Base-by-base conservation (phyloP, 2,329 filamentous ascomycete genomes). In the Aspergillus pseudoglaucus region DNA sequence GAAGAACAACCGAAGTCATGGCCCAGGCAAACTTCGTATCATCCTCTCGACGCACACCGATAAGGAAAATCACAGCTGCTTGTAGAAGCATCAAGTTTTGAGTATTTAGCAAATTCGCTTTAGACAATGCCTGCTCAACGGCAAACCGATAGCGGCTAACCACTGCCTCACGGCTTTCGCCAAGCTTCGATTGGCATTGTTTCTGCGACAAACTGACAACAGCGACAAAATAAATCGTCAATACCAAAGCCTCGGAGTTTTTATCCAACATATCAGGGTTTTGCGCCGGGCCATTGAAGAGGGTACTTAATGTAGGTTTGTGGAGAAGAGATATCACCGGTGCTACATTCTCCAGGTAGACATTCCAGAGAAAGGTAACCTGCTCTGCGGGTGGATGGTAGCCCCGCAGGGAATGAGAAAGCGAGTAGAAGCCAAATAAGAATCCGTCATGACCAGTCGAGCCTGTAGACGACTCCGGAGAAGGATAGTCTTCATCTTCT, bases 81-180 rank as follows among this genome's bases (percentile, higher is more conserved):
- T 85, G 82, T 14, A 86, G 65, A 8, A 84, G 75, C 33, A 82
- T 69, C 17, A 81, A 68, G 58, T 82, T 83, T 48, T 82, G 78
- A 6, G 79, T 82, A 47, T 76, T 80, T 1, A 87, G 60, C 44
- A 86, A 77, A 52, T 82, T 79, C 6, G 82, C 82, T 44, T 79
- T 74, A 3, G 83, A 78, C 40, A 86, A 67, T 2, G 80, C 80
- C 59, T 85, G 82, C 57, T 85, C 82, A 2, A 81, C 66, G 2
- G 75, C 82, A 57, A 83, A 83, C 7, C 82, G 77, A 60, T 84
- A 85, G 43, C 75, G 75, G 41, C 68, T 69, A 22, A 83, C 66
- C 6, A 78, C 59, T 1, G 66, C 54, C 6, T 67, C 55, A 47
- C 80, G 75, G 27, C 78, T 74, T 61, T 80, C 75, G 9, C 77